Evolutionary conservation across 208 protist genomes (phyloP).

Genomic region (Acanthamoeba triangularis): DNA sequence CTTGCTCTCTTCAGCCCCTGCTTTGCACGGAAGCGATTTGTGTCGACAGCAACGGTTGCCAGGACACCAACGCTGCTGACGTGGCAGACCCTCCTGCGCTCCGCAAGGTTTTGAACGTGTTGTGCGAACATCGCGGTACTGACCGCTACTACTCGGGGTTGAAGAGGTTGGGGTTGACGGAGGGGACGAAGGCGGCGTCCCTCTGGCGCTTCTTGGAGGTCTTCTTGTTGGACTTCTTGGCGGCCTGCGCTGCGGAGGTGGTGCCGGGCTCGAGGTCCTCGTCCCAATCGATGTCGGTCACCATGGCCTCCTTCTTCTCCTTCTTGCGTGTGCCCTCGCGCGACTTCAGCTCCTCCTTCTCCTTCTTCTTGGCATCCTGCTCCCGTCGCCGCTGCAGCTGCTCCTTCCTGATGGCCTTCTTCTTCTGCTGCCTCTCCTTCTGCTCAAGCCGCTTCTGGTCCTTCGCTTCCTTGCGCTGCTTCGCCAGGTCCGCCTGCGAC

Average conservation of each 20-base stretch:
- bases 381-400: slow-evolving; percentile 10
- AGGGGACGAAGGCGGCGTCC: not conserved
- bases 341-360: not conserved
- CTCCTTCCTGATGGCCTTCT: slow-evolving; percentile 6
- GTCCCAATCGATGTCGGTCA: not conserved
- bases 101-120: not conserved
- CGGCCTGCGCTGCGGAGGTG: too few species aligned
- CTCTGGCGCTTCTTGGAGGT: not conserved
- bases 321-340: not conserved
- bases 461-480: slow-evolving; percentile 8
- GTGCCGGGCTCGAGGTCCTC: not conserved
- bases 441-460: not conserved
- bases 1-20: too few species aligned
- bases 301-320: not conserved
- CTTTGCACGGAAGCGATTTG: too few species aligned
- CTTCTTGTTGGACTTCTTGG: not conserved
- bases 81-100: too few species aligned
- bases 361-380: slow-evolving; percentile 35
- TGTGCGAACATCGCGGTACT: too few species aligned
- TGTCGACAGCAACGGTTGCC: too few species aligned
- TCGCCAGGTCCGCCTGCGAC: not conserved
- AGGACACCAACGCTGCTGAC: too few species aligned
- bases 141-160: not conserved
- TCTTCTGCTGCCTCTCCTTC: slow-evolving; percentile 35
- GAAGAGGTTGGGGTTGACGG: not conserved